Evolutionary conservation across 768 basidiomycete genomes (phyloP), one percentile per base, ranked within the genome.

Genomic region (Piloderma croceum): DNA sequence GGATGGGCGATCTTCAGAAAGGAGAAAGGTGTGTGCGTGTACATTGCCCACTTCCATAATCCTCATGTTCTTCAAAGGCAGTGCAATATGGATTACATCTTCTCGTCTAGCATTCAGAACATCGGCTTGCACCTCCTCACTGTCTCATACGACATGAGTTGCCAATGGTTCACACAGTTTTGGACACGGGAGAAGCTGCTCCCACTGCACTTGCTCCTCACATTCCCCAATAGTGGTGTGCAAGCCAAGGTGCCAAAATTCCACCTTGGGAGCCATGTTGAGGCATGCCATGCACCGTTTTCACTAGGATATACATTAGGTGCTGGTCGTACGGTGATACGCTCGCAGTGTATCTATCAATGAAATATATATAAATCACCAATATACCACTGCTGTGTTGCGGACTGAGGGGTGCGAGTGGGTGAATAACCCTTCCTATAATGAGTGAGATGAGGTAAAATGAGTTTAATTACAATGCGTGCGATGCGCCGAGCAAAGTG

Each of bases 21-120:
- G 57, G 57, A 0, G 57, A 58, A 48, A 27, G 43, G 56, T 57
- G 24, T 9, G 39, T 54, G 9, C 10, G 9, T n/a, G n/a, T 9
- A 9, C 15, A 15, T 29, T 15, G 9, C 27, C 27, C n/a, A n/a
- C n/a, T n/a, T n/a, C 15, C 27, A 29, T 29, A 29, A 29, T 29
- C 27, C 38, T 42, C 13, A 25, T 32, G 11, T 34, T 15, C 5
- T 39, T 12, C 19, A n/a, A 35, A 66, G 63, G 11, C 64, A 64
- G 41, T 49, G 46, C 7, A 67, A 66, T 42, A 66, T 65, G 51
- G 63, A 67, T 37, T 67, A 54, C 35, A 45, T 65, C 5, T 56
- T 66, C 33, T 56, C 50, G 7, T 54, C 45, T 1, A 53, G 44
- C 34, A 20, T 60, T 4, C 18, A 13, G 10, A 32, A 13, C n/a